phyloP scores from a whole-genome alignment of 768 basidiomycete species.

The Pisolithus tinctorius region DNA sequence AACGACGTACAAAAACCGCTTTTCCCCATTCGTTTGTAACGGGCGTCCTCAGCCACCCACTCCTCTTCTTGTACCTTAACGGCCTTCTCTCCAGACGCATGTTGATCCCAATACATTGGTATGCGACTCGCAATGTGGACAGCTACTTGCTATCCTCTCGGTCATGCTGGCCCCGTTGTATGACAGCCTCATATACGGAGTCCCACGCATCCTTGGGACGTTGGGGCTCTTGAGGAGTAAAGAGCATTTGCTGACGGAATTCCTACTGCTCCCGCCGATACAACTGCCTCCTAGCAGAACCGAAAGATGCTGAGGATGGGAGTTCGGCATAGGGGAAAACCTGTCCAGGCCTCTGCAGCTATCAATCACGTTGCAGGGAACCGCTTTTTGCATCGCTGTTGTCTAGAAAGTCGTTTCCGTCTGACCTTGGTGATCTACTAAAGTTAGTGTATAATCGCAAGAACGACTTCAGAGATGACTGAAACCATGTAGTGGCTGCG shows the following conservation, averaged over 20 bases:
- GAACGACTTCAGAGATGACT: slow-evolving; percentile 47
- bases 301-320: slow-evolving; percentile 8
- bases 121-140: slow-evolving; percentile 57
- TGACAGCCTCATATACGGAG: slow-evolving; percentile 43
- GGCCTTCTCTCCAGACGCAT: slow-evolving; percentile 56
- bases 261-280: slow-evolving; percentile 1
- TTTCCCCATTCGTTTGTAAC: slow-evolving; percentile 82
- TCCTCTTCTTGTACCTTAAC: slow-evolving; percentile 57
- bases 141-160: slow-evolving; percentile 39
- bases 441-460: slow-evolving; percentile 53
- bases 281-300: slow-evolving; percentile 8
- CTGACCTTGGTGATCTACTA: slow-evolving; percentile 44
- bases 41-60: slow-evolving; percentile 43
- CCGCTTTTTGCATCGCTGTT: slow-evolving; percentile 37
- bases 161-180: slow-evolving; percentile 17
- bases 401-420: slow-evolving; percentile 31
- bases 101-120: slow-evolving; percentile 67
- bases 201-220: slow-evolving; percentile 50
- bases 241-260: slow-evolving; percentile 10
- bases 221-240: slow-evolving; percentile 13
- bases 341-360: slow-evolving; percentile 42
- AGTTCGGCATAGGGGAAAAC: slow-evolving; percentile 34
- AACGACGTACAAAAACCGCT: slow-evolving; percentile 65
- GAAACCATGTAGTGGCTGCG: slow-evolving; percentile 50
- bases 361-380: slow-evolving; percentile 36